Evolutionary conservation across 2,329 filamentous ascomycete species (phyloP).

Genomic region (Rutstroemia sp.): DNA sequence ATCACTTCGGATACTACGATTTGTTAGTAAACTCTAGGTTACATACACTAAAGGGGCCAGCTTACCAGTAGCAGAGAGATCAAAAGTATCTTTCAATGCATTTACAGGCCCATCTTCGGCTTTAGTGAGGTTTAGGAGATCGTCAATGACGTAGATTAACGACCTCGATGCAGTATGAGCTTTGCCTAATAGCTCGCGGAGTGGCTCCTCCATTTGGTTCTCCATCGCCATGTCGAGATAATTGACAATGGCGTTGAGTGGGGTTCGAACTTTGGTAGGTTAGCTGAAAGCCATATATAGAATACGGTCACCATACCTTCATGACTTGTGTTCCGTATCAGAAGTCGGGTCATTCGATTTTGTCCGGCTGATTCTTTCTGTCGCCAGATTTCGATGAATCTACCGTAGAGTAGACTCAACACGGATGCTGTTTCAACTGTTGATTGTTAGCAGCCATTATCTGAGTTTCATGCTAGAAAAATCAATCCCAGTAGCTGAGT

Average conservation of each 20-base stretch:
- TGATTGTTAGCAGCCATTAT: background rate
- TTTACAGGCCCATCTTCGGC: constrained; percentile 74
- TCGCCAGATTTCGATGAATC: constrained; percentile 88
- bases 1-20: constrained; percentile 60
- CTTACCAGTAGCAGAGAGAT: constrained; percentile 53
- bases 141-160: constrained; percentile 89
- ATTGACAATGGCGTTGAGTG: constrained; percentile 89
- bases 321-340: constrained; percentile 44
- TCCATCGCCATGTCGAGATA: constrained; percentile 88
- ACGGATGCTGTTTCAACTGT: constrained; percentile 76
- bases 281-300: background rate
- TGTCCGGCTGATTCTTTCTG: constrained; percentile 82
- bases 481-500: no score
- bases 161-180: constrained; percentile 91
- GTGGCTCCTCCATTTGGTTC: constrained; percentile 70
- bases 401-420: constrained; percentile 73
- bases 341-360: constrained; percentile 69
- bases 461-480: no score
- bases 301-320: constrained; percentile 38
- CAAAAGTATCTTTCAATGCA: constrained; percentile 74
- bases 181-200: constrained; percentile 71
- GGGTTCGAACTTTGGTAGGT: constrained; percentile 58
- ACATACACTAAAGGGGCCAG: background rate
- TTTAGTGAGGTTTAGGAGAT: constrained; percentile 81
- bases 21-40: background rate